Base-by-base conservation (phyloP, 1,139 yeast species). In the Trichomonascaceae sp. region DNA sequence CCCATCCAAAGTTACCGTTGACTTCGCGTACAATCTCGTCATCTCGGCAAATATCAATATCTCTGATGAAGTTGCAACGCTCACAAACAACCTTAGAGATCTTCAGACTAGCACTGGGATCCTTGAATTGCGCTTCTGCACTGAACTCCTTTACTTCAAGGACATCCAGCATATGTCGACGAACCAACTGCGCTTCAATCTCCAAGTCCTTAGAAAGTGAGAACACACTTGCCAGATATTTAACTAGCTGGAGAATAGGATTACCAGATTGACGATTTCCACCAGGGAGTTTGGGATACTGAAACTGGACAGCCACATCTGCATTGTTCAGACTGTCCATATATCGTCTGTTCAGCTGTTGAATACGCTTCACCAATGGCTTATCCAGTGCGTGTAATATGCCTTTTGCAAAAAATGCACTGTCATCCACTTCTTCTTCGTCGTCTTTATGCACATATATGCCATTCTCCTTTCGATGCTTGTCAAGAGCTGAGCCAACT, bases 71-170 rank as follows among this genome's bases (percentile, higher is more conserved):
- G 60, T 83, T 84, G 71, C 99, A 95, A 62, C 85, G 79, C 56
- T 82, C 87, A 73, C 99, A 93, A 13, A 87, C 75, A 3, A 89
- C 78, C 52, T 84, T 84, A 2, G 86, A 80, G 2, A 93, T 70
- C 44, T 77, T 73, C 58, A 93, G 74, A 0, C 88, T 79, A 0
- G 86, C 76, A 55, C 95, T 80, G 9, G 98, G 97, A 64, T 89
- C 82, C 44, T 68, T 70, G 69, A 91, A 91, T n/a, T 74, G 74
- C 1, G 95, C 90, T 55, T 84, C 89, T 9, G 78, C 78, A 61
- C 90, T 84, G 69, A 93, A 95, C 67, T 93, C 99, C 58, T 86
- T 82, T 49, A 91, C 78, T 45, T 89, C 96, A 61, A 95, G 81
- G 4, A 87, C 71, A 1, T 79, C 76, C 45, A 93, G 74, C 57